phyloP scores from a whole-genome alignment of 1,139 yeast species.

The Zygosaccharomyces pseudobailii region DNA sequence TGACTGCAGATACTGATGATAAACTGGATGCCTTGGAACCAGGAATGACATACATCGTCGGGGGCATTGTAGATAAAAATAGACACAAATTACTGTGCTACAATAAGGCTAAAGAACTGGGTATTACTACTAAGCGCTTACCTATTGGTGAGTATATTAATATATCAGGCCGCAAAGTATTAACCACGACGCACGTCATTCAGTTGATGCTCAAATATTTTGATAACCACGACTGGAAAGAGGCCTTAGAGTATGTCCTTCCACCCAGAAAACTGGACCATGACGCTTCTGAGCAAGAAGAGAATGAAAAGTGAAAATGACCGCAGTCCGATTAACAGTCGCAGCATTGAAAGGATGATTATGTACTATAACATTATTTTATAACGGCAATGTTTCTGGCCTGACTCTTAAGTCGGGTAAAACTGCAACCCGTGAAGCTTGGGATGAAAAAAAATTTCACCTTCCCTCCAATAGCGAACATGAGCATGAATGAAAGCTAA shows the following conservation, averaged over 20 bases:
- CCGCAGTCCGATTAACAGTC: too few relatives aligned
- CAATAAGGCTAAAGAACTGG: slow-evolving; percentile 71
- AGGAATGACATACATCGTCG: slow-evolving; percentile 75
- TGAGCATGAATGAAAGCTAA: not conserved
- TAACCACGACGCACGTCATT: slow-evolving; percentile 92
- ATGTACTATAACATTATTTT: not conserved
- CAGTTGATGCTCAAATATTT: slow-evolving; percentile 80
- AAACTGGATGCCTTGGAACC: slow-evolving; percentile 56
- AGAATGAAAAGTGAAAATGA: not conserved
- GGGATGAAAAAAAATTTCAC: slow-evolving; percentile 1
- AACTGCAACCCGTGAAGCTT: not conserved
- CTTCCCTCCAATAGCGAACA: not conserved
- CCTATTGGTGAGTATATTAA: slow-evolving; percentile 86
- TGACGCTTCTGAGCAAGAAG: slow-evolving; percentile 8
- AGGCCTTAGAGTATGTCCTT: slow-evolving; percentile 75
- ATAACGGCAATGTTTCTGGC: not conserved
- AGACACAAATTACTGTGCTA: slow-evolving; percentile 79
- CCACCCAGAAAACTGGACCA: slow-evolving; percentile 66
- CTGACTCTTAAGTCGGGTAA: slow-evolving; percentile 1
- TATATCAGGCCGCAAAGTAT: slow-evolving; percentile 78
- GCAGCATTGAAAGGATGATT: not conserved
- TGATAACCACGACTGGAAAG: slow-evolving; percentile 76
- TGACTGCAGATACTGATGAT: slow-evolving; percentile 85
- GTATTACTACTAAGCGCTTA: slow-evolving; percentile 67
- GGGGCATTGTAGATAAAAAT: slow-evolving; percentile 96